Conservation (phyloP, 805 yeast species). For the Brettanomyces sp. region DNA sequence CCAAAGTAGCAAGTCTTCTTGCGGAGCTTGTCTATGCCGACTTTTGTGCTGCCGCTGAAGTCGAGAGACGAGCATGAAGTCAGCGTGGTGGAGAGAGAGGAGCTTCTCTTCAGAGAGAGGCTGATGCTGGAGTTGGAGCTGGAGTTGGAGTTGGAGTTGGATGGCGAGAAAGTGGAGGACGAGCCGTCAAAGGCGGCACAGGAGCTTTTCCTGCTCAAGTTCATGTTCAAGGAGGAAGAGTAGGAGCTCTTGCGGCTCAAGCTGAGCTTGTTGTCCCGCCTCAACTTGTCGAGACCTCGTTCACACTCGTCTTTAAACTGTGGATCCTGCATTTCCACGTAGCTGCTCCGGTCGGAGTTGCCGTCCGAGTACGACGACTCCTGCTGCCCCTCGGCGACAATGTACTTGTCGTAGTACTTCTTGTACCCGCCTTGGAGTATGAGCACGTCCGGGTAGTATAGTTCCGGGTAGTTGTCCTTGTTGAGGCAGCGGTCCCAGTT, state of each 20-base stretch:
- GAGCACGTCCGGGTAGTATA: conserved; percentile 82
- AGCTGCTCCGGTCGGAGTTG: conserved; percentile 27
- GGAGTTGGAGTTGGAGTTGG: conserved; percentile 9
- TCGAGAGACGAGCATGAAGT: conserved; percentile 3
- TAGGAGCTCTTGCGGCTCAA: conserved; percentile 19
- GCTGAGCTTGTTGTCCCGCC: conserved; percentile 24
- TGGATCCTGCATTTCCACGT: conserved; percentile 77
- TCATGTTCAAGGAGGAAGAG: conserved; percentile 6
- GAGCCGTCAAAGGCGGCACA: conserved; percentile 4
- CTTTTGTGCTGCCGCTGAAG: conserved; percentile 3
- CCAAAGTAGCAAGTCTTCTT: neutral
- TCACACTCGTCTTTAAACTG: conserved; percentile 37
- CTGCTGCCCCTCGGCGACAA: conserved; percentile 13
- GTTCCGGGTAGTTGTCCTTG: conserved; percentile 65
- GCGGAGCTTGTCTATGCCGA: neutral
- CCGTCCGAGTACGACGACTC: too few species aligned
- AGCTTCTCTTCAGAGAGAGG: neutral
- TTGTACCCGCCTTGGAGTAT: conserved; percentile 90
- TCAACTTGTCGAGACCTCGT: conserved; percentile 31
- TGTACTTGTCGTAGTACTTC: conserved; percentile 52
- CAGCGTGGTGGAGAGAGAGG: neutral
- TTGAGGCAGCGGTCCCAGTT: conserved; percentile 73
- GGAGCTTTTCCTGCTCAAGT: conserved; percentile 8
- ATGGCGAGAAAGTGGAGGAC: neutral
- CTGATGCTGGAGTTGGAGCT: conserved; percentile 15